phyloP scores from a whole-genome alignment of 106 monocot genomes.

The Dioscorea alata region DNA sequence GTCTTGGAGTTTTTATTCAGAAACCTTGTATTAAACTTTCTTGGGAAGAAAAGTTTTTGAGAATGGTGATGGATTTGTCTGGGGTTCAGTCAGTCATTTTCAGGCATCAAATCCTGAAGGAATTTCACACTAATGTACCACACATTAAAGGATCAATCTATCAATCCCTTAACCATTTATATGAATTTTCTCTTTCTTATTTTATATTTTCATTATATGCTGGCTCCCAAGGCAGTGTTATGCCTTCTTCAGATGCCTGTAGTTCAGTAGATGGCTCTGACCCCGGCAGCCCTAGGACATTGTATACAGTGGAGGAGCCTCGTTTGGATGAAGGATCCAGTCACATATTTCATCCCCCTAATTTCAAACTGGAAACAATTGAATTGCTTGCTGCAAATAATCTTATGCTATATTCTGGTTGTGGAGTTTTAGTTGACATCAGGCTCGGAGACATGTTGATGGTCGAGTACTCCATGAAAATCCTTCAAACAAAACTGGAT shows the following conservation, averaged over 20 bases:
- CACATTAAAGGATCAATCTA: constrained; percentile 16
- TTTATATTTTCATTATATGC: constrained; percentile 16
- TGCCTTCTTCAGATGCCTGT: constrained; percentile 6
- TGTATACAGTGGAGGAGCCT: constrained; percentile 4
- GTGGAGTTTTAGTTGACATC: constrained; percentile 27
- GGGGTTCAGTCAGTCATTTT: constrained; percentile 43
- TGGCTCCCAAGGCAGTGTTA: constrained; percentile 15
- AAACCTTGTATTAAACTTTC: constrained; percentile 40
- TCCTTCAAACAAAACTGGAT: constrained; percentile 7
- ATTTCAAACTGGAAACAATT: not conserved
- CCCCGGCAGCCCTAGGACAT: not conserved
- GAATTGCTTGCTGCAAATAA: constrained; percentile 7
- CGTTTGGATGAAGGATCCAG: constrained; percentile 4
- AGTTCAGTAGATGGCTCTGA: constrained; percentile 1
- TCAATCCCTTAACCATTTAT: constrained; percentile 17
- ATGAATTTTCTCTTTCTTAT: constrained; percentile 27
- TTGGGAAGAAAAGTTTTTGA: constrained; percentile 14
- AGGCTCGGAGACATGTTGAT: constrained; percentile 40
- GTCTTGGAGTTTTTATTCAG: constrained; percentile 37
- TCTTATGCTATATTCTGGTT: constrained; percentile 10
- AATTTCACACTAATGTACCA: constrained; percentile 6
- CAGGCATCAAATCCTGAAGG: constrained; percentile 12
- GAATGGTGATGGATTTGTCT: constrained; percentile 27
- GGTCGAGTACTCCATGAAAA: constrained; percentile 26
- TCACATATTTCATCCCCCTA: not conserved